These are phyloP conservation scores for Brettanomyces nanus DNA, from an alignment of 805 yeast genomes.

Conservation along the genomic window DNA sequence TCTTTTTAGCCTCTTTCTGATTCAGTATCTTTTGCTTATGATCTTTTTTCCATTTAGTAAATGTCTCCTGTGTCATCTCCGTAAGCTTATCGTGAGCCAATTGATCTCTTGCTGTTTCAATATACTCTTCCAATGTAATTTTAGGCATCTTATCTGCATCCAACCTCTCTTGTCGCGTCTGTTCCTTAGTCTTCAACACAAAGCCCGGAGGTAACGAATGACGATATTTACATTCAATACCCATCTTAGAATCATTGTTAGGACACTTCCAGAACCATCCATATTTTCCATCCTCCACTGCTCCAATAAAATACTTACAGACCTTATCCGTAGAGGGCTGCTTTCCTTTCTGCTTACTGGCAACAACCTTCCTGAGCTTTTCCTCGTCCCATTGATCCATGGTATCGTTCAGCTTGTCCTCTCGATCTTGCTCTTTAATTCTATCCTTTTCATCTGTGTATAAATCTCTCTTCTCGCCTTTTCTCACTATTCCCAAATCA, in stretches of 20 bases:
- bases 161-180: constrained; percentile 77
- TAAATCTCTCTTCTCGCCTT: constrained; percentile 82
- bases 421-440: constrained; percentile 21
- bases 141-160: constrained; percentile 80
- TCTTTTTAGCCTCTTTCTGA: constrained; percentile 19
- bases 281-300: constrained; percentile 93
- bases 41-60: constrained; percentile 73
- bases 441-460: constrained; percentile 76
- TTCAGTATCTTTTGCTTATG: constrained; percentile 51
- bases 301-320: constrained; percentile 90
- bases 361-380: constrained; percentile 76
- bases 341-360: constrained; percentile 91
- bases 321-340: constrained; percentile 91
- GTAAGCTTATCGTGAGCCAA: constrained; percentile 70
- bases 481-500: constrained; percentile 77
- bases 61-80: constrained; percentile 78
- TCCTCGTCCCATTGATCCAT: constrained; percentile 98
- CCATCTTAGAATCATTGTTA: constrained; percentile 61
- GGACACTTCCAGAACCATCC: constrained; percentile 99
- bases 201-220: constrained; percentile 97
- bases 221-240: constrained; percentile 72
- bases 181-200: constrained; percentile 94
- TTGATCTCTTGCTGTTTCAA: constrained; percentile 85
- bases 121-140: constrained; percentile 90
- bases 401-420: constrained; percentile 63